These are phyloP conservation scores for Phanerodontia chrysosporium DNA, from an alignment of 768 basidiomycete genomes.

Conservation along the genomic window DNA sequence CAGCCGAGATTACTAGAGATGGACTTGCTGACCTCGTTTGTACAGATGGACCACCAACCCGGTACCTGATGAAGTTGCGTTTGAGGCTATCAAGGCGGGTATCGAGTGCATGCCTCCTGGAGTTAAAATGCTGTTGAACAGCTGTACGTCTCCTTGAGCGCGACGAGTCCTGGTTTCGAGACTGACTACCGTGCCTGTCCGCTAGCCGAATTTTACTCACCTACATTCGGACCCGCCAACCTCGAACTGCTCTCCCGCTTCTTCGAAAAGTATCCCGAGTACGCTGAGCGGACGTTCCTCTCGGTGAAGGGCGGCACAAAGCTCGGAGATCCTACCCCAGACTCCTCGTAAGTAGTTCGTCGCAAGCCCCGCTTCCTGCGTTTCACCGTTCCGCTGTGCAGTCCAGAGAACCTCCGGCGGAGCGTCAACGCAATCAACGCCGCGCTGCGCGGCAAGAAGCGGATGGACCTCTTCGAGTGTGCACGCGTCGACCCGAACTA, in stretches of 20 bases:
- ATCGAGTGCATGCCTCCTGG: constrained; percentile 38
- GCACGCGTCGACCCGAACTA: constrained; percentile 42
- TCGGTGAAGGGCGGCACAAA: constrained; percentile 37
- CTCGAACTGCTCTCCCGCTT: constrained; percentile 46
- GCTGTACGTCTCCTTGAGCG: constrained; percentile 28
- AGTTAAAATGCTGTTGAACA: constrained; percentile 47
- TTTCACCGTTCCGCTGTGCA: not conserved
- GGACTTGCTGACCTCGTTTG: not conserved
- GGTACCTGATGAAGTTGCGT: constrained; percentile 53
- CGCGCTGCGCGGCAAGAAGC: constrained; percentile 46
- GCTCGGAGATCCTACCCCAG: not conserved
- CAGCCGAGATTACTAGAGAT: not conserved
- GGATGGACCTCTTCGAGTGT: constrained; percentile 56
- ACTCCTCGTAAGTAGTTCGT: not conserved
- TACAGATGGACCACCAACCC: constrained; percentile 37
- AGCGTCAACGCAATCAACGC: constrained; percentile 42
- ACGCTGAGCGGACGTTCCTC: constrained; percentile 43
- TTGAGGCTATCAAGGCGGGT: constrained; percentile 55
- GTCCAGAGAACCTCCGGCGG: constrained; percentile 38
- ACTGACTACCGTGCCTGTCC: not conserved
- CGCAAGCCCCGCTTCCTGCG: not conserved
- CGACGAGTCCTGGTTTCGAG: not conserved
- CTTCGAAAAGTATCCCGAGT: constrained; percentile 41
- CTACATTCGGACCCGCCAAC: constrained; percentile 36
- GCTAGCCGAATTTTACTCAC: constrained; percentile 55